phyloP scores from a whole-genome alignment of 257 asterid species.

The Echium plantagineum region DNA sequence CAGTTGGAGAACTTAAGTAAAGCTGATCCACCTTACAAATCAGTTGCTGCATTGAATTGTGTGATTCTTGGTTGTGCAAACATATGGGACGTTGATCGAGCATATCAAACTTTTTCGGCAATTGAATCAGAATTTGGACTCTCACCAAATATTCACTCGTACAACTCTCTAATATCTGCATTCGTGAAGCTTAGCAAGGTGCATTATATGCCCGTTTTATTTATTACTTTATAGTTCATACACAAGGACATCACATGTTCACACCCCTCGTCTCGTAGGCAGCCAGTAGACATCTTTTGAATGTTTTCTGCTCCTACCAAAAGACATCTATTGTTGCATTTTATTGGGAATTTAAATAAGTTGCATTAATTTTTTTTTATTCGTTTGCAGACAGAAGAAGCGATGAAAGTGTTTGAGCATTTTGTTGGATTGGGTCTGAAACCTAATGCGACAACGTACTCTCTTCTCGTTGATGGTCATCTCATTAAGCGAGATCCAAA shows the following conservation, averaged over 20 bases:
- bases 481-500: conserved; percentile 55
- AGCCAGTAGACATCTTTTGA: too few relatives aligned
- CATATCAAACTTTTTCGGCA: conserved; percentile 77
- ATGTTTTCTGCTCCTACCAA: neutral
- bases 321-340: neutral
- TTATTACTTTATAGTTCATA: too few relatives aligned
- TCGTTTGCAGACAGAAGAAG: conserved; percentile 83
- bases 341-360: neutral
- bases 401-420: conserved; percentile 75
- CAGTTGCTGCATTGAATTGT: conserved; percentile 83
- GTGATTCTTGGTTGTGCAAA: conserved; percentile 89
- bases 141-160: conserved; percentile 72
- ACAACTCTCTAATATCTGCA: conserved; percentile 72
- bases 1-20: conserved; percentile 77
- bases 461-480: conserved; percentile 72
- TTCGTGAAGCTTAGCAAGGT: conserved; percentile 64
- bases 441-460: conserved; percentile 63
- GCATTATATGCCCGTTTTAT: neutral
- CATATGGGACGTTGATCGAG: conserved; percentile 94
- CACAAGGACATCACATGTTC: neutral
- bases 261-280: neutral
- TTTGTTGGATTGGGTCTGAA: conserved; percentile 51
- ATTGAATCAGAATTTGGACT: conserved; percentile 58
- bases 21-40: conserved; percentile 62
- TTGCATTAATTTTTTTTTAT: neutral